Evolutionary conservation across 345 rosid species (phyloP).

Genomic region (Xanthoceras sorbifolium): DNA sequence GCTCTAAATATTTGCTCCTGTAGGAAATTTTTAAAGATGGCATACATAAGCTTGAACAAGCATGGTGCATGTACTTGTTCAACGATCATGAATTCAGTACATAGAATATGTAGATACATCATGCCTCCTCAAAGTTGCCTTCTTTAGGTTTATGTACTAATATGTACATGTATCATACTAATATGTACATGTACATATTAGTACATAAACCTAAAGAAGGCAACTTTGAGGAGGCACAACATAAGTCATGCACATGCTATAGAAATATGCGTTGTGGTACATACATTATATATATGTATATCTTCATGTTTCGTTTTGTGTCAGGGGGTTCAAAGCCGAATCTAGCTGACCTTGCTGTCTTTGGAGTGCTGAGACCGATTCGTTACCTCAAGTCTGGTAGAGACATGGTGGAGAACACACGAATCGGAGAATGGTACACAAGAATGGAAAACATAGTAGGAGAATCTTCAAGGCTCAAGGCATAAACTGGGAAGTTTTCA

Average conservation of each 20-base stretch:
- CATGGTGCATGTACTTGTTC: background rate
- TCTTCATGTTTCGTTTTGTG: background rate
- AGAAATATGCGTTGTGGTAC: background rate
- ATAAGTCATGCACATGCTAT: background rate
- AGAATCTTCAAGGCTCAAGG: slow-evolving; percentile 46
- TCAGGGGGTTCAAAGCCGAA: slow-evolving; percentile 67
- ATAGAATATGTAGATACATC: background rate
- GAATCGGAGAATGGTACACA: slow-evolving; percentile 66
- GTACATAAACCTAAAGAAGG: background rate
- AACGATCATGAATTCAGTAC: background rate
- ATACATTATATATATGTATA: too few relatives aligned
- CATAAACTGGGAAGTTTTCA: slow-evolving; percentile 1
- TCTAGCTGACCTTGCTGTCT: slow-evolving; percentile 66
- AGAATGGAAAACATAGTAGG: slow-evolving; percentile 66
- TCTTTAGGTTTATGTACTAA: background rate
- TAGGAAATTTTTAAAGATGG: background rate
- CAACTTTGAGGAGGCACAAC: background rate
- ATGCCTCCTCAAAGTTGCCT: background rate
- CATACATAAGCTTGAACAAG: background rate
- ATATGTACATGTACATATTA: too few relatives aligned
- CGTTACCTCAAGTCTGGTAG: slow-evolving; percentile 59
- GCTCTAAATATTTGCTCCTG: background rate
- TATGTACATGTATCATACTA: too few relatives aligned
- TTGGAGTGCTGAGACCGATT: slow-evolving; percentile 68
- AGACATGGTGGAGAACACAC: slow-evolving; percentile 75